These are phyloP conservation scores for Neoboletus magnificus DNA, from an alignment of 768 basidiomycete genomes.

Conservation along the genomic window DNA sequence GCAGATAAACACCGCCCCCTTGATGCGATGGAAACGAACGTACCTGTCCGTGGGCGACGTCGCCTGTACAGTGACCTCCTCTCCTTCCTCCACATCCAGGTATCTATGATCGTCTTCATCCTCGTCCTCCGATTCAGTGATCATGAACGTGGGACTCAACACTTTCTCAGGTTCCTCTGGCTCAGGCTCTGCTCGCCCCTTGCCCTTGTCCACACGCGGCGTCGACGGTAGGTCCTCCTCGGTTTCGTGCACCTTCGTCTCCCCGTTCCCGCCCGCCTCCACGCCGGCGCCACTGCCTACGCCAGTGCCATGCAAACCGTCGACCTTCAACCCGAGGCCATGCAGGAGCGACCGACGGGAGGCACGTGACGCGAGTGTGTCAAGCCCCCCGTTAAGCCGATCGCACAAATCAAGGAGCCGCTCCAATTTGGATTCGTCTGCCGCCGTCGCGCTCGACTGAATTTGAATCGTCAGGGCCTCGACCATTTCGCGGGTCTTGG, in stretches of 20 bases:
- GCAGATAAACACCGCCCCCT: background rate
- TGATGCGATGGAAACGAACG: constrained; percentile 11
- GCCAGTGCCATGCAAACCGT: constrained; percentile 24
- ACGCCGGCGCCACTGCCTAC: constrained; percentile 34
- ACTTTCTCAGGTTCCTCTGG: constrained; percentile 68
- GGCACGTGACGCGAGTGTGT: constrained; percentile 39
- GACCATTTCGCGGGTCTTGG: constrained; percentile 51
- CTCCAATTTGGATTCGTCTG: constrained; percentile 59
- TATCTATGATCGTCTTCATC: constrained; percentile 40
- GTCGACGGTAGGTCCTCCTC: constrained; percentile 44
- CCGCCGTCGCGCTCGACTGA: constrained; percentile 38
- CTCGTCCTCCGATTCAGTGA: constrained; percentile 52
- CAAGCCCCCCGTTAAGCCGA: constrained; percentile 54
- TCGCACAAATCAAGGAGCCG: constrained; percentile 74
- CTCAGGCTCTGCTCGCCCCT: constrained; percentile 65
- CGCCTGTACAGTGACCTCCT: constrained; percentile 16
- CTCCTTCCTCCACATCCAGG: constrained; percentile 37
- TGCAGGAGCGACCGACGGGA: constrained; percentile 41
- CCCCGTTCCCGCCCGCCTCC: constrained; percentile 1
- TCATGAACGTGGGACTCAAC: constrained; percentile 61
- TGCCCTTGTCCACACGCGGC: constrained; percentile 75
- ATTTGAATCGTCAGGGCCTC: constrained; percentile 51
- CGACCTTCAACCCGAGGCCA: constrained; percentile 44
- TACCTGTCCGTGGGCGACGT: constrained; percentile 49
- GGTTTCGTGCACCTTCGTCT: constrained; percentile 9